Evolutionary conservation across 225 moss, liverwort and hornwort genomes (phyloP).

Genomic region (Pseudoscleropodium purum): DNA sequence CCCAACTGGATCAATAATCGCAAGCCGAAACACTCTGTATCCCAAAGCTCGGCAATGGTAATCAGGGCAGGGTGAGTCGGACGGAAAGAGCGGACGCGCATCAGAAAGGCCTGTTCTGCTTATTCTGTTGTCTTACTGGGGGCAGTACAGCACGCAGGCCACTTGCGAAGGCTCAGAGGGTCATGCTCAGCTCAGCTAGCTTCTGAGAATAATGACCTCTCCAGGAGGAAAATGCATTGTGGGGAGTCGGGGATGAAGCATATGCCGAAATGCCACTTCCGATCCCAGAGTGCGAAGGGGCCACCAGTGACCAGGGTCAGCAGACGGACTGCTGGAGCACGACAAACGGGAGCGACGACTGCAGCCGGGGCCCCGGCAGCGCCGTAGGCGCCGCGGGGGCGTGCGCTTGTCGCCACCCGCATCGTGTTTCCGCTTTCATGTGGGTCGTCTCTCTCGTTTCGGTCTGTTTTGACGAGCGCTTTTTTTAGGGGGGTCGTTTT

Average conservation of each 20-base stretch:
- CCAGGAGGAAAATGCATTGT: neutral
- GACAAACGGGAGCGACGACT: neutral
- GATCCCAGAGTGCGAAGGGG: neutral
- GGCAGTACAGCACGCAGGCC: neutral
- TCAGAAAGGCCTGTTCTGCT: neutral
- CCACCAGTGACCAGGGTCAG: neutral
- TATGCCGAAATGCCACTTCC: slow-evolving; percentile 30
- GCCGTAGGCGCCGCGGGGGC: neutral
- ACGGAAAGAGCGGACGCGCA: neutral
- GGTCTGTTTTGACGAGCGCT: neutral
- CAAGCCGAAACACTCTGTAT: neutral
- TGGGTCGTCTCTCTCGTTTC: neutral
- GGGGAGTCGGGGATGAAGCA: neutral
- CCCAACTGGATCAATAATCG: neutral
- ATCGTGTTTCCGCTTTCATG: neutral
- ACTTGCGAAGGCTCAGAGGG: neutral
- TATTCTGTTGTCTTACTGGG: neutral
- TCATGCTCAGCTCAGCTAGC: neutral
- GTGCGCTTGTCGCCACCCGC: neutral
- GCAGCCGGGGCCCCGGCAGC: neutral
- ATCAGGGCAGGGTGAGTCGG: neutral
- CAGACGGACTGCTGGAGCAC: neutral
- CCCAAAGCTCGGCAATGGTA: neutral
- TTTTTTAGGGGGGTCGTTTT: neutral
- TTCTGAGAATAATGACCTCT: neutral